Evolutionary conservation across 2,329 filamentous ascomycete species (phyloP).

Genomic region (Fusarium sp.): DNA sequence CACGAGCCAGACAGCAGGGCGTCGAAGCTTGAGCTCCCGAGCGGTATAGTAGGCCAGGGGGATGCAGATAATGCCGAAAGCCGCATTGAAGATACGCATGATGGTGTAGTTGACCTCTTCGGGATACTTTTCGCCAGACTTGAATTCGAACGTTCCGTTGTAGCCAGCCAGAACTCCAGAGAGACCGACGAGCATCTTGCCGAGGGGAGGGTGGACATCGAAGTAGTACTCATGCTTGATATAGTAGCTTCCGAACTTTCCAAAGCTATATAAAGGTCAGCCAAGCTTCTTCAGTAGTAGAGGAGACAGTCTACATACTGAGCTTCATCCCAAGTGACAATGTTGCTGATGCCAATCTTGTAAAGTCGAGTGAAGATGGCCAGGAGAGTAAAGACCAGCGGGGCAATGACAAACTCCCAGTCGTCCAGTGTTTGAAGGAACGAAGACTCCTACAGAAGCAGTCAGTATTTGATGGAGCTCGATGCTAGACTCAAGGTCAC

Average conservation of each 20-base stretch:
- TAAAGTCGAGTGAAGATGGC: slow-evolving; percentile 75
- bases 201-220: slow-evolving; percentile 87
- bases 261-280: slow-evolving; percentile 69
- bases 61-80: slow-evolving; percentile 92
- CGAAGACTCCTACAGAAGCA: slow-evolving; percentile 60
- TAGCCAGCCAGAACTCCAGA: slow-evolving; percentile 97
- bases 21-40: slow-evolving; percentile 85
- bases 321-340: slow-evolving; percentile 75
- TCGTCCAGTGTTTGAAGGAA: slow-evolving; percentile 71
- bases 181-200: slow-evolving; percentile 97
- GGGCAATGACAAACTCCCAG: slow-evolving; percentile 71
- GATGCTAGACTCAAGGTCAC: background rate
- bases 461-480: slow-evolving; percentile 33
- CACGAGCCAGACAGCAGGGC: slow-evolving; percentile 91
- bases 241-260: slow-evolving; percentile 99
- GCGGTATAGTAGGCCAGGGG: slow-evolving; percentile 96
- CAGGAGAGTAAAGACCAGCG: slow-evolving; percentile 69
- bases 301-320: slow-evolving; percentile 60
- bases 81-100: slow-evolving; percentile 97
- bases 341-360: slow-evolving; percentile 75
- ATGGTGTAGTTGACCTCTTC: slow-evolving; percentile 95
- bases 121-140: slow-evolving; percentile 96
- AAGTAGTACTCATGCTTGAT: slow-evolving; percentile 99
- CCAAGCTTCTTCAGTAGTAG: background rate
- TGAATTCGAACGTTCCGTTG: slow-evolving; percentile 99